Evolutionary conservation across 148 eudicot genomes (phyloP).

Genomic region (Fallopia convolvulus): DNA sequence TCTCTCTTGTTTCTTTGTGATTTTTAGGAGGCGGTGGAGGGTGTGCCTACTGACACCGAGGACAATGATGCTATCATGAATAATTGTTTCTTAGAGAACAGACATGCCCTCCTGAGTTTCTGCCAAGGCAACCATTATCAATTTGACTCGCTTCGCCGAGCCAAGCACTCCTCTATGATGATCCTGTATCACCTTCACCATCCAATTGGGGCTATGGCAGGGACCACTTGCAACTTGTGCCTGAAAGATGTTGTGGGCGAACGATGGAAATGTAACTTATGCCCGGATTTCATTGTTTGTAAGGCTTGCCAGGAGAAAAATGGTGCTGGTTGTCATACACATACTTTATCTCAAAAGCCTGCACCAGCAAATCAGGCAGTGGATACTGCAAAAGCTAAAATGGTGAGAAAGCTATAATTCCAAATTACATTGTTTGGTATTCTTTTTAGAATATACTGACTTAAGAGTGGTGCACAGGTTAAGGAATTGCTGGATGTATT

Average conservation of each 20-base stretch:
- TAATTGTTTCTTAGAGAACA: slow-evolving; percentile 47
- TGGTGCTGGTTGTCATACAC: slow-evolving; percentile 32
- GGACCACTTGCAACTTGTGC: slow-evolving; percentile 37
- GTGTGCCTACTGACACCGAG: slow-evolving; percentile 50
- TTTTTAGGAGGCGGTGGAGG: slow-evolving; percentile 45
- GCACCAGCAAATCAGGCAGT: slow-evolving; percentile 13
- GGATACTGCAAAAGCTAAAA: slow-evolving; percentile 11
- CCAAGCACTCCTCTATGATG: slow-evolving; percentile 92
- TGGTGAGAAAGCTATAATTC: slow-evolving; percentile 18
- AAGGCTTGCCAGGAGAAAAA: slow-evolving; percentile 37
- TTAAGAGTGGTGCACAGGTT: slow-evolving; percentile 36
- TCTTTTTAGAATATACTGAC: neutral
- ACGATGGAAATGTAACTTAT: slow-evolving; percentile 47
- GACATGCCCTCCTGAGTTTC: slow-evolving; percentile 60
- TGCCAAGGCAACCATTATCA: slow-evolving; percentile 71
- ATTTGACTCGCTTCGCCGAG: slow-evolving; percentile 76
- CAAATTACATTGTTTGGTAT: neutral
- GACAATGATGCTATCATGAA: slow-evolving; percentile 53
- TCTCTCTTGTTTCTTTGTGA: neutral
- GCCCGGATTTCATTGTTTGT: slow-evolving; percentile 48
- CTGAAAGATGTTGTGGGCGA: slow-evolving; percentile 27
- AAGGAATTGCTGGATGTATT: slow-evolving; percentile 34
- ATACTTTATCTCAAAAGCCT: slow-evolving; percentile 23
- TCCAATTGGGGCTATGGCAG: slow-evolving; percentile 18
- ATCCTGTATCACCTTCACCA: slow-evolving; percentile 68